Evolutionary conservation across 306 rosid genomes (phyloP), one percentile per base, ranked within the genome.

Genomic region (Casuarina equisetifolia): DNA sequence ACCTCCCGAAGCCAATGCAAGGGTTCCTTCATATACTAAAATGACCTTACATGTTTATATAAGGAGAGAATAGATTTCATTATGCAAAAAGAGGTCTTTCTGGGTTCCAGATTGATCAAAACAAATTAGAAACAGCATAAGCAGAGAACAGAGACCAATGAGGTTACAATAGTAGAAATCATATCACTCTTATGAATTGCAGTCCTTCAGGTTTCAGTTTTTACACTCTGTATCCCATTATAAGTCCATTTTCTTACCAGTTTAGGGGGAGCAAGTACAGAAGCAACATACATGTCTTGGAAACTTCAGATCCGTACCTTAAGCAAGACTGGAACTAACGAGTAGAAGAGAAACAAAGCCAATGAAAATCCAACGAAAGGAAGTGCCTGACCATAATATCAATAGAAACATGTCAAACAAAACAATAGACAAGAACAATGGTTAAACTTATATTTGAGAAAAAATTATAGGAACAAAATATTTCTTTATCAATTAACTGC

Each of bases 311-410:
- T 39, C 49, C 84, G 50, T 77, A 95, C 99, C 99, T 92, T 89
- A 36, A 95, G 99, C 80, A 92, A 79, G 78, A 92, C 72, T 46
- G 97, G 99, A 53, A 95, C 99, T 25, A 91, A 76, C 64, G 99
- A 95, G 84, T 95, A 95, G 82, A 95, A 92, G 78, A 92, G 66
- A 84, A 95, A 95, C 99, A 95, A 91, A 50, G 97, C 91, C 86
- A 87, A 78, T 36, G 99, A 78, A 83, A 89, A 95, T 84, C 97
- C 98, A 79, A 88, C 62, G 81, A 95, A 92, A 35, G 98, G 98
- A 83, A 95, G 72, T 19, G 88, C 97, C 98, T 95, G 97, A 76
- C 71, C 72, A 66, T 16, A 77, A 84, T 55, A 85, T 58, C 35
- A 73, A 74, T 44, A 78, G 49, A 57, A 72, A 11, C 50, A 63